These are phyloP conservation scores for Teunomyces aglyptinius DNA, from an alignment of 805 yeast species.

Conservation along the genomic window DNA sequence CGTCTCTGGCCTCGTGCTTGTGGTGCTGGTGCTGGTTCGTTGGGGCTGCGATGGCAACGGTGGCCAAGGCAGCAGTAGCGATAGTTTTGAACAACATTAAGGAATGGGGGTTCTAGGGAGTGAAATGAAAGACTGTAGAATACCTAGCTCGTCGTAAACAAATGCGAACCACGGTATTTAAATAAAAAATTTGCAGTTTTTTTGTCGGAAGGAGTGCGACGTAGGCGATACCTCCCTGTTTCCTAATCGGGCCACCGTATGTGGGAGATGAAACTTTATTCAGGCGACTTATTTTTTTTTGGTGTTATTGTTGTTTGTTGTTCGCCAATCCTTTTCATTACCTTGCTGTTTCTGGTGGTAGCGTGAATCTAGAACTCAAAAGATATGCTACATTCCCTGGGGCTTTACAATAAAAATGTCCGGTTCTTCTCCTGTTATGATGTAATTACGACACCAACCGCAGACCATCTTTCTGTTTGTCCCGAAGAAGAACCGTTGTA, in stretches of 20 bases:
- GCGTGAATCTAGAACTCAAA: neutral
- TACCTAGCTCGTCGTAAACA: conserved; percentile 3
- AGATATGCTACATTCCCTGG: neutral
- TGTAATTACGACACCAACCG: too few species aligned
- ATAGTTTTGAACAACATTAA: conserved; percentile 22
- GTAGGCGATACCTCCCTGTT: conserved; percentile 4
- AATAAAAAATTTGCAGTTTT: conserved; percentile 1
- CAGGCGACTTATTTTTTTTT: neutral
- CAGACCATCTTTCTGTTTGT: too few species aligned
- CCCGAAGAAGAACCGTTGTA: too few species aligned
- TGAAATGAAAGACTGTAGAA: conserved; percentile 36
- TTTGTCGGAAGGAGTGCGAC: conserved; percentile 4
- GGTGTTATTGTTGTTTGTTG: neutral
- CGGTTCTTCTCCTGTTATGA: neutral
- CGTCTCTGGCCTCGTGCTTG: conserved; percentile 56
- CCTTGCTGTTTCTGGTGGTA: neutral
- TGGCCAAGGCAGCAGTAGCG: conserved; percentile 49
- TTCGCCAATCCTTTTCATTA: neutral
- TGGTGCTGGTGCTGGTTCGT: conserved; percentile 50
- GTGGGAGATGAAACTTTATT: neutral
- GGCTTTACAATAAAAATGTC: neutral
- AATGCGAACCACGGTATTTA: conserved; percentile 2
- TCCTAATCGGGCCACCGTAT: conserved; percentile 3
- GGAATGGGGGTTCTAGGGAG: conserved; percentile 18
- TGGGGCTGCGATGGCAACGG: conserved; percentile 54